Percentiles rank a stretch among this genome's conserved stretches.
Evolutionary conservation across 768 basidiomycete species (phyloP).

Genomic region (Imleria badia): DNA sequence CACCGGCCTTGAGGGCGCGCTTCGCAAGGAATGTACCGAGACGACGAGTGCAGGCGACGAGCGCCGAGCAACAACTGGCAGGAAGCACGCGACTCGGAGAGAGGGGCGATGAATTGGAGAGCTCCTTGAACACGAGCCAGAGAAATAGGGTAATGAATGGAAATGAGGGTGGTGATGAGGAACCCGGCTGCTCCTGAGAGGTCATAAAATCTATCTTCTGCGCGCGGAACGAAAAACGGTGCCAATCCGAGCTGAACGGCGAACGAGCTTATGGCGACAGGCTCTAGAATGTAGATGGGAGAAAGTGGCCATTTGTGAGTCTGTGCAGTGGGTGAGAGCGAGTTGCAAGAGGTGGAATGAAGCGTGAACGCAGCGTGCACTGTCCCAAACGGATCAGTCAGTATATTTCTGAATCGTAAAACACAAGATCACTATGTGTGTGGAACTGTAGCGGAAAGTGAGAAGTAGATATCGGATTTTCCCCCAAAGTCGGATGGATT

Average conservation of each 20-base stretch:
- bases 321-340: neutral
- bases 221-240: neutral
- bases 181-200: neutral
- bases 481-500: too few species aligned
- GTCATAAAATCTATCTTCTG: neutral
- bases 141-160: neutral
- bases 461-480: too few species aligned
- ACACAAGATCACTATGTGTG: too few species aligned
- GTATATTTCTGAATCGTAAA: too few species aligned
- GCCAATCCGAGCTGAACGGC: neutral
- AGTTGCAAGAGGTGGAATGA: too few species aligned
- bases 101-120: neutral
- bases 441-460: too few species aligned
- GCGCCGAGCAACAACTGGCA: neutral
- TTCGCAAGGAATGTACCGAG: neutral
- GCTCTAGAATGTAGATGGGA: neutral
- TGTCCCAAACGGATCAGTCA: too few species aligned
- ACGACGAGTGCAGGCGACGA: neutral
- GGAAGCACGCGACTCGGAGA: neutral
- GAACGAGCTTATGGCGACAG: neutral
- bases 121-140: neutral
- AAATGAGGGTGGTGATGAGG: neutral
- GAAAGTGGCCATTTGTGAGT: neutral
- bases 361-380: too few species aligned
- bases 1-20: neutral